Evolutionary conservation across 1,284 basidiomycete genomes (phyloP).

Genomic region (Hypsizygus ulmarius): DNA sequence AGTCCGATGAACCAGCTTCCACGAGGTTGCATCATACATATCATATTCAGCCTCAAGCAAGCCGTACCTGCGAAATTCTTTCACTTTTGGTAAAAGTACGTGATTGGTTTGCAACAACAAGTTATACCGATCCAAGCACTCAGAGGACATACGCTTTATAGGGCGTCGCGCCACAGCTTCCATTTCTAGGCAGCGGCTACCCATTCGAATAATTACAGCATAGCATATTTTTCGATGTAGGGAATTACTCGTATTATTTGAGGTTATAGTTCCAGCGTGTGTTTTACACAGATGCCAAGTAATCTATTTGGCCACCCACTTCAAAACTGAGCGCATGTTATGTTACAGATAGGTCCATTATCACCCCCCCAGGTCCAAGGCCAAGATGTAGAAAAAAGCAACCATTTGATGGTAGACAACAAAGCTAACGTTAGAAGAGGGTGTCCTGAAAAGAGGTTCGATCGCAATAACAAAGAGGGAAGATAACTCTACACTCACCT

Average conservation of each 20-base stretch:
- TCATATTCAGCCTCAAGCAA: no score
- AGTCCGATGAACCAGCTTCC: conserved; percentile 17
- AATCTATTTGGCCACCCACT: conserved; percentile 38
- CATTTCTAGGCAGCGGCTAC: no score
- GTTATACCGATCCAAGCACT: not conserved
- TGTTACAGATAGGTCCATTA: conserved; percentile 20
- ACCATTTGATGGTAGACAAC: conserved; percentile 9
- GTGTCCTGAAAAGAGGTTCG: conserved; percentile 53
- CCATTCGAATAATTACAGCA: no score
- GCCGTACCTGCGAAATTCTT: no score
- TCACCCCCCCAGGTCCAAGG: conserved; percentile 18
- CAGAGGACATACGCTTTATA: no score
- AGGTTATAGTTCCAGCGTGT: conserved; percentile 14
- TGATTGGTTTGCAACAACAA: no score
- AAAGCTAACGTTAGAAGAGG: conserved; percentile 48
- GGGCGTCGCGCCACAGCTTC: no score
- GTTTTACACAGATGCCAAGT: conserved; percentile 18
- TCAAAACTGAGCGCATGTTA: conserved; percentile 32
- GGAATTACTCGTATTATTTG: no score
- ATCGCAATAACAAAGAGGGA: conserved; percentile 6
- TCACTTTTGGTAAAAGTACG: no score
- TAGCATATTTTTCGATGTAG: no score
- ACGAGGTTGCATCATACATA: not conserved
- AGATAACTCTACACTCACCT: conserved; percentile 48
- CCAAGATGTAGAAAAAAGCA: conserved; percentile 17